Evolutionary conservation across 805 yeast genomes (phyloP).

Genomic region (Pichia ethanolica): DNA sequence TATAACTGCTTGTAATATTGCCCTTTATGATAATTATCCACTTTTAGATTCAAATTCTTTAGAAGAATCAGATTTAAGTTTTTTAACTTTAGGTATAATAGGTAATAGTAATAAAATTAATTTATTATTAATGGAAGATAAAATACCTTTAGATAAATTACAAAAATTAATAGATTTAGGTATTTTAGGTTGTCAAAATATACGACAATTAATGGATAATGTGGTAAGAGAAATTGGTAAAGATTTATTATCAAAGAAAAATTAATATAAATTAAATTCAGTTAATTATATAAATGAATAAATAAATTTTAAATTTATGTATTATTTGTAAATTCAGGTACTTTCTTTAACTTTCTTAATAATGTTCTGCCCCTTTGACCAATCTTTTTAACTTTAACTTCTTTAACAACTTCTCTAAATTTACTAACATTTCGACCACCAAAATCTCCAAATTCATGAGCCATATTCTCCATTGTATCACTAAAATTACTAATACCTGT

Average conservation of each 20-base stretch:
- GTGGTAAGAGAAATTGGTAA: slow-evolving; percentile 74
- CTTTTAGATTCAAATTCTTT: slow-evolving; percentile 72
- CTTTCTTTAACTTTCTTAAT: slow-evolving; percentile 20
- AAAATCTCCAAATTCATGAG: slow-evolving; percentile 3
- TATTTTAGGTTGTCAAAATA: slow-evolving; percentile 76
- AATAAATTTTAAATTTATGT: not conserved
- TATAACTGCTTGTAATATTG: slow-evolving; percentile 73
- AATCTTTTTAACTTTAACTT: slow-evolving; percentile 4
- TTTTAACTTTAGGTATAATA: slow-evolving; percentile 73
- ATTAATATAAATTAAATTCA: no score
- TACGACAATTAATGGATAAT: slow-evolving; percentile 79
- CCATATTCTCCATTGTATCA: slow-evolving; percentile 8
- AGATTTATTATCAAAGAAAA: slow-evolving; percentile 25
- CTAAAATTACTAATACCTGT: slow-evolving; percentile 1
- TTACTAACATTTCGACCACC: slow-evolving; percentile 1
- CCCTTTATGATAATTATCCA: slow-evolving; percentile 68
- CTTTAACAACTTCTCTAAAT: slow-evolving; percentile 1
- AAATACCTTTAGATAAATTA: slow-evolving; percentile 73
- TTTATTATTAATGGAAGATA: slow-evolving; percentile 70
- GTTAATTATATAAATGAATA: no score
- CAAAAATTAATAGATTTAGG: slow-evolving; percentile 75
- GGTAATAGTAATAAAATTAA: slow-evolving; percentile 79
- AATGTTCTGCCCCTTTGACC: slow-evolving; percentile 21
- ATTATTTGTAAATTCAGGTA: not conserved
- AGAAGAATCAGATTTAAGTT: slow-evolving; percentile 81